Evolutionary conservation across 768 basidiomycete species (phyloP), one percentile per base, ranked within the genome.

Genomic region (Mycena galopus): DNA sequence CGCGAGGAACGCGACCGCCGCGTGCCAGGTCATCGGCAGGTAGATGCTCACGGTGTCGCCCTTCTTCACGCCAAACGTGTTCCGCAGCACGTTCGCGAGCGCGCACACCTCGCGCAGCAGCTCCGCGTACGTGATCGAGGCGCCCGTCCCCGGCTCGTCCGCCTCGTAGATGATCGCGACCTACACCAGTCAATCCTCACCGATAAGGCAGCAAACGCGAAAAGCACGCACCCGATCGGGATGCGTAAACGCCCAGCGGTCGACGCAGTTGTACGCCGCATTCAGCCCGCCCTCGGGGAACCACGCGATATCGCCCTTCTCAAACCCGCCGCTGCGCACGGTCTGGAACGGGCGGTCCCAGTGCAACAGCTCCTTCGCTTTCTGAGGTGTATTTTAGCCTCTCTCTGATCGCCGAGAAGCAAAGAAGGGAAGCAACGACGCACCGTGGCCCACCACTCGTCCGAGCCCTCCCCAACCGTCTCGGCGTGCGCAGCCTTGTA

Each of bases 151-250:
- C 0, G 96, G 94, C 81, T 99, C 97, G 78, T 99, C 97, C 1
- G 96, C 97, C 82, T 99, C 97, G 85, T 97, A 99, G 82, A 99
- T 96, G 83, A 99, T 98, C 32, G 97, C 97, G 30, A 92, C 91
- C 94, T 96, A 75, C n/a, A n/a, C n/a, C 9, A 11, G 53, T 55
- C n/a, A 25, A 35, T 7, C 7, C 5, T 33, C 21, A 6, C 2
- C 10, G n/a, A n/a, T n/a, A n/a, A n/a, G n/a, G n/a, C 35, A 11
- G 37, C n/a, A 17, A 16, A 8, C 7, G 25, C 6, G 14, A 8
- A 14, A 56, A 17, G 12, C n/a, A 35, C 57, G 33, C 68, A 91
- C 93, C 84, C 91, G 92, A 81, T 98, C 84, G 0, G 97, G 98
- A 78, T 96, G 85, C 79, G 91, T 90, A 85, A 93, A 96, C 19